Percentiles rank a stretch among this genome's conserved stretches.
Evolutionary conservation across 2,329 filamentous ascomycete species (phyloP).

Genomic region (Neonectria punicea): DNA sequence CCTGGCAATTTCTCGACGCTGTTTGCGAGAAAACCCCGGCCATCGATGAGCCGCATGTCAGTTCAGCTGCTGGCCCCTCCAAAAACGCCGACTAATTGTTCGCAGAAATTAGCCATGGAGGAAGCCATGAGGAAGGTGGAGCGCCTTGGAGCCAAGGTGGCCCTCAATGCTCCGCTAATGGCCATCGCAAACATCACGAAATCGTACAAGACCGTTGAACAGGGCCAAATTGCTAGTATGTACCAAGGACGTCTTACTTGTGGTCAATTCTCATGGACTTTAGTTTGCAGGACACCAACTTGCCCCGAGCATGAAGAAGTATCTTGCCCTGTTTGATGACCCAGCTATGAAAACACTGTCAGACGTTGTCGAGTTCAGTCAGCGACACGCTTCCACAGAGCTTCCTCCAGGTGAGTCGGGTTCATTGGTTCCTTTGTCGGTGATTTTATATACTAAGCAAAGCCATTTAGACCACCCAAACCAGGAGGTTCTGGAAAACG

Average conservation of each 20-base stretch:
- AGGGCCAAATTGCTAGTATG: background rate
- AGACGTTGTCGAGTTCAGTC: constrained; percentile 21
- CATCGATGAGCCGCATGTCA: constrained; percentile 12
- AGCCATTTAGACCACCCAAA: constrained; percentile 15
- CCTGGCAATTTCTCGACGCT: constrained; percentile 7
- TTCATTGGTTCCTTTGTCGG: too few species aligned
- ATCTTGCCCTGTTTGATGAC: constrained; percentile 17
- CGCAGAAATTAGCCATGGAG: background rate
- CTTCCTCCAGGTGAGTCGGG: constrained; percentile 10
- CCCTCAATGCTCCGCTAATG: constrained; percentile 1
- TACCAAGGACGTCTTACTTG: background rate
- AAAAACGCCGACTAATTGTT: background rate
- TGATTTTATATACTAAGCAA: background rate
- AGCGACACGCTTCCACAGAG: constrained; percentile 14
- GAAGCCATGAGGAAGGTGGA: constrained; percentile 4
- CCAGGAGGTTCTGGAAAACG: constrained; percentile 16
- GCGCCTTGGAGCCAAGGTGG: constrained; percentile 4
- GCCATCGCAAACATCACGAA: background rate
- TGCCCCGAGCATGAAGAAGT: background rate
- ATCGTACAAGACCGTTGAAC: constrained; percentile 2
- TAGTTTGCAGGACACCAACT: background rate
- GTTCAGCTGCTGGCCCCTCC: background rate
- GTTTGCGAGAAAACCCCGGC: constrained; percentile 1
- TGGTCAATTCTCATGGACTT: background rate
- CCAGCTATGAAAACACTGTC: constrained; percentile 7